These are phyloP conservation scores for Tubosaeta sp. DNA, from an alignment of 768 basidiomycete genomes.

Conservation along the genomic window DNA sequence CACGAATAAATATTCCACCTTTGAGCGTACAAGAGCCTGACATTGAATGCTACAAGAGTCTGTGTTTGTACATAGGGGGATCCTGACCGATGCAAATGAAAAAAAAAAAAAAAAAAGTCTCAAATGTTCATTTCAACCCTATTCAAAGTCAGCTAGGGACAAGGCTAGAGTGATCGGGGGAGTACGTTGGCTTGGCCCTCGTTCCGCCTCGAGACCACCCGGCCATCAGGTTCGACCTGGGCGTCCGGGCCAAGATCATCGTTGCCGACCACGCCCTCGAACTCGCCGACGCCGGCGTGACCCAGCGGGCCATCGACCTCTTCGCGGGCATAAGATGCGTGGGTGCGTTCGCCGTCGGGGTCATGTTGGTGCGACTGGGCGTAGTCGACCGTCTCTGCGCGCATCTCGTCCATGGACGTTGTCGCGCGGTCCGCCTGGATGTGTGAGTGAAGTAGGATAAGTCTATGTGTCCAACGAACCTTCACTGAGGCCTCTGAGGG, in stretches of 20 bases:
- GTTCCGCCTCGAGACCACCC: constrained; percentile 14
- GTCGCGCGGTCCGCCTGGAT: constrained; percentile 24
- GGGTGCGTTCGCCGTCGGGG: constrained; percentile 17
- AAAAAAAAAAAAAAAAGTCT: no score
- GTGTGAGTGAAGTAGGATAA: background rate
- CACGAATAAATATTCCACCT: no score
- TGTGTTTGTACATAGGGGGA: no score
- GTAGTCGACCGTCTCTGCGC: constrained; percentile 20
- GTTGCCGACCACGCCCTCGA: constrained; percentile 27
- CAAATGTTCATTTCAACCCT: no score
- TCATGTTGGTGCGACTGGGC: constrained; percentile 10
- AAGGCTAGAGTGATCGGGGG: background rate
- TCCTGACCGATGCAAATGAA: no score
- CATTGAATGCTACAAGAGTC: no score
- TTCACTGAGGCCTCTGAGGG: constrained; percentile 64
- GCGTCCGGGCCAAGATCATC: constrained; percentile 27
- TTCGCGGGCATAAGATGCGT: constrained; percentile 26
- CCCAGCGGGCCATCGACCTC: constrained; percentile 28
- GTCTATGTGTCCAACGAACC: constrained; percentile 27
- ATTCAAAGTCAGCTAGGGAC: no score
- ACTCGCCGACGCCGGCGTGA: constrained; percentile 26
- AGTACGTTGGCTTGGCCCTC: constrained; percentile 17
- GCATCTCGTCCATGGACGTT: constrained; percentile 15
- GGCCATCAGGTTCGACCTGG: constrained; percentile 23
- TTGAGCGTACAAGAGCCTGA: no score